Evolutionary conservation across 2,329 filamentous ascomycete species (phyloP).

Genomic region (Sporothrix euskadiensis): DNA sequence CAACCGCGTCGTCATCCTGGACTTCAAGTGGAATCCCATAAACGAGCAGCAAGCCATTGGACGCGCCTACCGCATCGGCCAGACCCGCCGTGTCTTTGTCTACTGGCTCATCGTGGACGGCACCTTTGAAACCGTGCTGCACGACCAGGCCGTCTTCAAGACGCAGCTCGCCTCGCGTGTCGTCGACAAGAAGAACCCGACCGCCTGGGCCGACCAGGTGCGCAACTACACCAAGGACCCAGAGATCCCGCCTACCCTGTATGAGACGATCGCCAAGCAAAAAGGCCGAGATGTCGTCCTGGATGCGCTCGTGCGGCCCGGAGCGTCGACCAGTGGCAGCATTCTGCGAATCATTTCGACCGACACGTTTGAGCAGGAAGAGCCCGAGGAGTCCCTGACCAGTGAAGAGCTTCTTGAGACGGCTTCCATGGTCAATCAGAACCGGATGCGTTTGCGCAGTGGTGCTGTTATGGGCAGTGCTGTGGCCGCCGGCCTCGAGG

Average conservation of each 20-base stretch:
- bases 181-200: slow-evolving; percentile 77
- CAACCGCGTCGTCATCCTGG: slow-evolving; percentile 83
- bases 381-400: slow-evolving; percentile 59
- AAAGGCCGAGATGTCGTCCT: slow-evolving; percentile 65
- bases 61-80: slow-evolving; percentile 81
- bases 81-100: slow-evolving; percentile 76
- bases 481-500: neutral
- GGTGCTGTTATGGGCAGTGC: neutral
- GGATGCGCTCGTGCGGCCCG: slow-evolving; percentile 46
- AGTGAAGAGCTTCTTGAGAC: slow-evolving; percentile 61
- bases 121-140: slow-evolving; percentile 74
- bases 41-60: slow-evolving; percentile 86
- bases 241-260: slow-evolving; percentile 50
- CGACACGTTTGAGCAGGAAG: slow-evolving; percentile 72
- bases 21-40: slow-evolving; percentile 77
- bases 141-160: slow-evolving; percentile 79
- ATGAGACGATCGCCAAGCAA: slow-evolving; percentile 47
- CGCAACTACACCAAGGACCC: slow-evolving; percentile 62
- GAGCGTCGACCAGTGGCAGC: slow-evolving; percentile 40
- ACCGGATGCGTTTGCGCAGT: slow-evolving; percentile 20
- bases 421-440: slow-evolving; percentile 41
- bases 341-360: slow-evolving; percentile 64
- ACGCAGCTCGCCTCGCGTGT: slow-evolving; percentile 75
- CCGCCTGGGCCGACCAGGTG: slow-evolving; percentile 63
- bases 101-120: slow-evolving; percentile 79